Base-by-base conservation (phyloP, 495 filamentous ascomycete genomes). In the Talaromyces proteolyticus region DNA sequence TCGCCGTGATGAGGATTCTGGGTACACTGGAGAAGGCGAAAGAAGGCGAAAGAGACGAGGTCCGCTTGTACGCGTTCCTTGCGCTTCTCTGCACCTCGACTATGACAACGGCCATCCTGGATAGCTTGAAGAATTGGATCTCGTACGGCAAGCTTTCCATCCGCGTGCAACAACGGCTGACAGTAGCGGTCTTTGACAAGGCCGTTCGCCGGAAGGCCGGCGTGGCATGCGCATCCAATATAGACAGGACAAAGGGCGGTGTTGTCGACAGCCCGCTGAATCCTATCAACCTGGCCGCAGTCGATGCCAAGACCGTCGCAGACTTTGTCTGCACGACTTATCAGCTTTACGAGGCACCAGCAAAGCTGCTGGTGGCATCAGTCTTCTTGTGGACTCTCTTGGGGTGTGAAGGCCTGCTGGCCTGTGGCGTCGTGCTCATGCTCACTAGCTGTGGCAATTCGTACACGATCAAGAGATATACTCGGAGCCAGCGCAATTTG, bases 251-350 rank as follows among this genome's bases (percentile, higher is more conserved):
- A 2, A 57, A 63, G 3, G 59, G 70, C 3, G 57, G 58, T 3
- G 73, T 73, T 16, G 77, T 84, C 39, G 85, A 82, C 51, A 75
- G 74, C 57, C 85, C 85, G 46, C 88, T 91, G 63, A 85, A 82
- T 49, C 86, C 82, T 14, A 82, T 91, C 49, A 93, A 93, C 56
- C 69, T 91, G 26, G 81, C 89, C 16, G 85, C 86, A 3, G 83
- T 95, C 8, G 89, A 95, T 65, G 75, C 79, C 2, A 81, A 82
- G 49, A 78, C 89, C 7, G 74, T 93, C 39, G 74, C 84, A 0
- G 84, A 91, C 40, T 88, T 91, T 54, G 72, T 74, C 18, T 68
- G 74, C 6, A 88, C 75, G 58, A 81, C 81, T 47, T 81, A 80
- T 57, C 60, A 84, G 14, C 83, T 91, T 50, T 73, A 79, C 3